These are phyloP conservation scores for Trichoderma gamsii DNA, from an alignment of 495 filamentous ascomycete genomes.

Conservation along the genomic window DNA sequence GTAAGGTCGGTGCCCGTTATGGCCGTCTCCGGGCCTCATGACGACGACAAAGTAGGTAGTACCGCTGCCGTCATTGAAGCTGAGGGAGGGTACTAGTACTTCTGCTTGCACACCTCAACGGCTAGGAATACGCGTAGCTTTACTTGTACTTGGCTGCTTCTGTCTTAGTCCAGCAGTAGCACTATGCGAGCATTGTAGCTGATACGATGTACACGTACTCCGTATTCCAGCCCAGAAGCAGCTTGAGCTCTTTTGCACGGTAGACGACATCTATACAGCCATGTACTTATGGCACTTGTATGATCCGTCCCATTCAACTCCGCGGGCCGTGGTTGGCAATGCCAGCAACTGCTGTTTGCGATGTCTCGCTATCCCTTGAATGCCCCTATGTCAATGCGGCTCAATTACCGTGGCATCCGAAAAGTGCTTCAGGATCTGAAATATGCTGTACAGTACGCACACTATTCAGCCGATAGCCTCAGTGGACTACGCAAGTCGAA, in stretches of 20 bases:
- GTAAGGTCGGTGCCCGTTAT: not conserved
- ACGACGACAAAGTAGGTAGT: not conserved
- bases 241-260: no score
- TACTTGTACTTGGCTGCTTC: not conserved
- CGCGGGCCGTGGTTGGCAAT: not conserved
- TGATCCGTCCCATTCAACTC: not conserved
- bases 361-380: not conserved
- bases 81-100: not conserved
- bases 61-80: not conserved
- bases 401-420: conserved; percentile 3
- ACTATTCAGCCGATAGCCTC: no score
- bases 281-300: no score
- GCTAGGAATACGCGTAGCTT: not conserved
- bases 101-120: not conserved
- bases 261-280: no score
- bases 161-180: not conserved
- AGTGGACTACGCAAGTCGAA: no score
- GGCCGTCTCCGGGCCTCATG: not conserved
- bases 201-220: not conserved
- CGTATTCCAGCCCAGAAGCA: not conserved
- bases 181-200: not conserved
- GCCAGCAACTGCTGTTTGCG: not conserved
- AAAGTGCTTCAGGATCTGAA: not conserved
- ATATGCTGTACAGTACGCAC: not conserved
- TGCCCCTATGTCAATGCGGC: not conserved